A percentile compares a stretch with the other conserved stretches of the same genome.
Conservation (phyloP, 2,329 filamentous ascomycete genomes). For the Sporothrix schenckii region DNA sequence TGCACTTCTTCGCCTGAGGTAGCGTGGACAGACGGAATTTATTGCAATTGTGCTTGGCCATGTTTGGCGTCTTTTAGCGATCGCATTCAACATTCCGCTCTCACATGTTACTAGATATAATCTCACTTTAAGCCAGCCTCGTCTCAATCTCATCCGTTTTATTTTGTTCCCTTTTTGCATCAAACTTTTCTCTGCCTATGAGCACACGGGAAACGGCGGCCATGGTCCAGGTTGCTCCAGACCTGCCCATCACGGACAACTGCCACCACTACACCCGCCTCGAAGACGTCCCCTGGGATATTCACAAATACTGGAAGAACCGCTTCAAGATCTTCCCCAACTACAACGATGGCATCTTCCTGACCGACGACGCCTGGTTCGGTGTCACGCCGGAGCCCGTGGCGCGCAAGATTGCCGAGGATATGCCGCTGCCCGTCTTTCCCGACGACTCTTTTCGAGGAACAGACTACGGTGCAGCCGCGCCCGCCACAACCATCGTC, state of each 20-base stretch:
- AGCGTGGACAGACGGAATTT: background rate
- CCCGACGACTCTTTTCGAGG: background rate
- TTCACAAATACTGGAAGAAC: constrained; percentile 95
- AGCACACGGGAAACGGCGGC: background rate
- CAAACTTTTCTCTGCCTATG: too few relatives aligned
- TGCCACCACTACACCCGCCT: constrained; percentile 75
- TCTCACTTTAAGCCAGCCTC: too few relatives aligned
- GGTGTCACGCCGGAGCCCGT: constrained; percentile 94
- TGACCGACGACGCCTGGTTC: constrained; percentile 96
- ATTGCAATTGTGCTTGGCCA: too few relatives aligned
- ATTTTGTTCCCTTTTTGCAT: background rate
- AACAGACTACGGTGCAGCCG: constrained; percentile 39
- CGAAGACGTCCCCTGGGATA: constrained; percentile 75
- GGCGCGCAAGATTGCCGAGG: constrained; percentile 76
- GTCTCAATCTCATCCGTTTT: too few relatives aligned
- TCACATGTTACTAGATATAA: too few relatives aligned
- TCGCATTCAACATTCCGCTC: too few relatives aligned
- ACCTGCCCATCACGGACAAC: constrained; percentile 59
- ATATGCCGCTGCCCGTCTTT: constrained; percentile 60
- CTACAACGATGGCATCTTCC: constrained; percentile 84
- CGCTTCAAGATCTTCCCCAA: constrained; percentile 82
- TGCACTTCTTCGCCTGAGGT: background rate
- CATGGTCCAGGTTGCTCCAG: constrained; percentile 49
- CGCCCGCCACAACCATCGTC: constrained; percentile 64
- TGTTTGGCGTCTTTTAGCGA: too few relatives aligned